These are phyloP conservation scores for Arabidopsis thaliana DNA, from an alignment of 345 rosid genomes.

Conservation along the genomic window TAIR10.1 NC_003074.8:5798001-5798500, in stretches of 20 bases:
- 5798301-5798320: slow-evolving; percentile 8
- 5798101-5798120: not conserved
- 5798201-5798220: slow-evolving; percentile 82
- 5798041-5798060: not conserved
- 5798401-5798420: slow-evolving; percentile 93
- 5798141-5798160: slow-evolving; percentile 93
- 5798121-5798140: slow-evolving; percentile 96
- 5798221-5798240: not conserved
- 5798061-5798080: not conserved
- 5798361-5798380: slow-evolving; percentile 92
- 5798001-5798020: slow-evolving; percentile 97
- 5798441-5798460: slow-evolving; percentile 89
- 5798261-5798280: not conserved
- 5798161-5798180: slow-evolving; percentile 96
- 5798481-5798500: slow-evolving; percentile 83
- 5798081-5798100: not conserved
- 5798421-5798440: slow-evolving; percentile 85
- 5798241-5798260: not conserved
- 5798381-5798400: slow-evolving; percentile 97
- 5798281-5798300: slow-evolving; percentile 6
- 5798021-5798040: slow-evolving; percentile 63
- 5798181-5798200: slow-evolving; percentile 99
- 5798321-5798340: slow-evolving; percentile 16
- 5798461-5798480: slow-evolving; percentile 74
- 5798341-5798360: slow-evolving; percentile 89